Percentiles rank a stretch among this genome's conserved stretches.
Evolutionary conservation across 2,329 filamentous ascomycete genomes (phyloP).

Genomic region (Phyllosticta capitalensis): DNA sequence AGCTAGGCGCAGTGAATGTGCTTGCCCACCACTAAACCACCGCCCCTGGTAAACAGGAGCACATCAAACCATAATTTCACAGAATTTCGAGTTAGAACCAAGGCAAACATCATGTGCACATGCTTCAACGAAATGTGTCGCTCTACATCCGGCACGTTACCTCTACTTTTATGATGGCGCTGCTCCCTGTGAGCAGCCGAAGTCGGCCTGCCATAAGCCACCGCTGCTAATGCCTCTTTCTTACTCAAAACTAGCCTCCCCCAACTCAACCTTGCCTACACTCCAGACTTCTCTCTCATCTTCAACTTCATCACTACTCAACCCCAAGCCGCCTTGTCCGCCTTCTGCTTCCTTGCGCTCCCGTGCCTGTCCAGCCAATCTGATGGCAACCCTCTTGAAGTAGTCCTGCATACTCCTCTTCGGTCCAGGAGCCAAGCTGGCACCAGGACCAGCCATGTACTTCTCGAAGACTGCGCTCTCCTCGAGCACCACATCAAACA

Average conservation of each 20-base stretch:
- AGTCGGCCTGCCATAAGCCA: too few relatives aligned
- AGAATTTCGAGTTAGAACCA: background rate
- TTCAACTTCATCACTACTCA: slow-evolving; percentile 85
- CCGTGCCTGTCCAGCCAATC: slow-evolving; percentile 75
- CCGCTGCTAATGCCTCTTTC: too few relatives aligned
- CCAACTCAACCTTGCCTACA: slow-evolving; percentile 80
- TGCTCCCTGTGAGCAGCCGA: too few relatives aligned
- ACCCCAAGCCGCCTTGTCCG: slow-evolving; percentile 71
- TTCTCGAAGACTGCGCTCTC: slow-evolving; percentile 83
- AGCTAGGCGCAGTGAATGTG: background rate
- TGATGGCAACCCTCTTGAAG: slow-evolving; percentile 83
- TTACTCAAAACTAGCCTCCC: slow-evolving; percentile 39
- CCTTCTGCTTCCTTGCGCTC: slow-evolving; percentile 89
- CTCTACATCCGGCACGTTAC: too few relatives aligned
- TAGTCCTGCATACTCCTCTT: slow-evolving; percentile 94
- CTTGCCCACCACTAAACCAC: background rate
- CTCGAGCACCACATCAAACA: slow-evolving; percentile 84
- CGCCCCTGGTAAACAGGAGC: slow-evolving; percentile 1
- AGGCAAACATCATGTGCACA: too few relatives aligned
- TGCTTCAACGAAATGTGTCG: too few relatives aligned
- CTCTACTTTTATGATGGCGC: too few relatives aligned
- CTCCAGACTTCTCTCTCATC: slow-evolving; percentile 96
- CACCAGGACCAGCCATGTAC: slow-evolving; percentile 62
- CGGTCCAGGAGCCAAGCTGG: slow-evolving; percentile 57
- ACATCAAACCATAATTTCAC: background rate